A percentile compares a stretch with the other conserved stretches of the same genome.
phyloP scores from a whole-genome alignment of 108 stramenopile genomes.

The Stephanodiscus minutulus region DNA sequence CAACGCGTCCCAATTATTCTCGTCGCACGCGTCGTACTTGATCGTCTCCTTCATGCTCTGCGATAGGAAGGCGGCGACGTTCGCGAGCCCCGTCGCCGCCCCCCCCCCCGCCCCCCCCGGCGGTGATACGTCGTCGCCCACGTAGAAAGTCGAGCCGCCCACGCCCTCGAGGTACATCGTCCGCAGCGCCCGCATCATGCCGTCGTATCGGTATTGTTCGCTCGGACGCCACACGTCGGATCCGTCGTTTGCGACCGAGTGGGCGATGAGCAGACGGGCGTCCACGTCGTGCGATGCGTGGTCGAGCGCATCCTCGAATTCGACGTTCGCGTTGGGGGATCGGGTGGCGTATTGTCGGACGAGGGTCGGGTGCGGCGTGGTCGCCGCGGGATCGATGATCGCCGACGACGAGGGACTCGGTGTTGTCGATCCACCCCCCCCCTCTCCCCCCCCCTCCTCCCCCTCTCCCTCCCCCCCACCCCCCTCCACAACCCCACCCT shows the following conservation, averaged over 20 bases:
- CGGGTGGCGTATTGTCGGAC: conserved; percentile 7
- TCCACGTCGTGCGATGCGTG: conserved; percentile 16
- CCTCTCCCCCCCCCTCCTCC: background rate
- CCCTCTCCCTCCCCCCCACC: background rate
- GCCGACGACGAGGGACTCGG: conserved; percentile 16
- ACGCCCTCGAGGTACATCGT: conserved; percentile 35
- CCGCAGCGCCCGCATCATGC: conserved; percentile 7
- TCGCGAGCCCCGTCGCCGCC: conserved; percentile 13
- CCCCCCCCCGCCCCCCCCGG: background rate
- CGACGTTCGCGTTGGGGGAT: conserved; percentile 17
- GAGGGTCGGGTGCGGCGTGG: too few species aligned
- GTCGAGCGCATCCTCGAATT: conserved; percentile 32
- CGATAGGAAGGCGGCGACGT: conserved; percentile 44
- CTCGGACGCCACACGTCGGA: conserved; percentile 6
- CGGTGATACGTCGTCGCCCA: conserved; percentile 18
- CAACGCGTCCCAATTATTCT: conserved; percentile 43
- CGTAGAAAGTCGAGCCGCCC: conserved; percentile 21
- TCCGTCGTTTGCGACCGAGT: background rate
- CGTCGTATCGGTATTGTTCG: conserved; percentile 20
- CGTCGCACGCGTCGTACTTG: conserved; percentile 46
- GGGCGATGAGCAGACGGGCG: conserved; percentile 7
- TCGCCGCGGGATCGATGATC: too few species aligned
- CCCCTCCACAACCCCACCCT: conserved; percentile 1
- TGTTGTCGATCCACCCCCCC: conserved; percentile 2
- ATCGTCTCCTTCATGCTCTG: conserved; percentile 56